Evolutionary conservation across 2,329 filamentous ascomycete species (phyloP), one percentile per base, ranked within the genome.

Genomic region (Aureobasidium sp.): DNA sequence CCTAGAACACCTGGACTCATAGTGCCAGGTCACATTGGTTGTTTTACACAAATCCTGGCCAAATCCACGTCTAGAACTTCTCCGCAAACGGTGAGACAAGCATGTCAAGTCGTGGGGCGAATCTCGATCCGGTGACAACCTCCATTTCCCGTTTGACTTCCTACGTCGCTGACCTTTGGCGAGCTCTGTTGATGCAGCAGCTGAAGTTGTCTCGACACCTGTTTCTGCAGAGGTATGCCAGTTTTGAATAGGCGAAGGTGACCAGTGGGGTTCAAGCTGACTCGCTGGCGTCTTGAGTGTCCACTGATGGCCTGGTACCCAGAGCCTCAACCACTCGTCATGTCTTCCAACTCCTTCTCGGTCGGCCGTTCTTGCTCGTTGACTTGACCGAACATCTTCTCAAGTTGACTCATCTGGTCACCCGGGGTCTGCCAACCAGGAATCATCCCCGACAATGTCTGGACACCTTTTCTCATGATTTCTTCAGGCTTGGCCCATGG

Each of bases 41-140:
- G 3, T 27, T 3, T n/a, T 9, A 13, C n/a, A 37, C 5, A 52
- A 4, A 8, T 3, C 15, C 44, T 54, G 50, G 32, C 37, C 36
- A 16, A 54, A 21, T 25, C 50, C 37, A 42, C 21, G 27, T 44
- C 27, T 32, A 55, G 37, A 32, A 4, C 36, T 13, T 42, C 27
- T 54, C 52, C 52, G 52, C 36, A 42, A 54, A 54, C 52, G 52
- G 37, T 32, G 27, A 30, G 21, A 54, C 52, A 54, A 42, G 52
- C 52, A 44, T 50, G 10, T 39, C 45, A 8, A 49, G n/a, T 30
- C 8, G 8, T 32, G 32, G 45, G 13, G 48, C 37, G 36, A 9
- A 32, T 11, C 29, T 30, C 15, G 9, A 32, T 29, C 25, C 42
- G 13, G 42, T 13, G 15, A 29, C 25, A 16, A 29, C 11, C 42